Evolutionary conservation across 148 eudicot genomes (phyloP).

Genomic region (Rhododendron vialii): DNA sequence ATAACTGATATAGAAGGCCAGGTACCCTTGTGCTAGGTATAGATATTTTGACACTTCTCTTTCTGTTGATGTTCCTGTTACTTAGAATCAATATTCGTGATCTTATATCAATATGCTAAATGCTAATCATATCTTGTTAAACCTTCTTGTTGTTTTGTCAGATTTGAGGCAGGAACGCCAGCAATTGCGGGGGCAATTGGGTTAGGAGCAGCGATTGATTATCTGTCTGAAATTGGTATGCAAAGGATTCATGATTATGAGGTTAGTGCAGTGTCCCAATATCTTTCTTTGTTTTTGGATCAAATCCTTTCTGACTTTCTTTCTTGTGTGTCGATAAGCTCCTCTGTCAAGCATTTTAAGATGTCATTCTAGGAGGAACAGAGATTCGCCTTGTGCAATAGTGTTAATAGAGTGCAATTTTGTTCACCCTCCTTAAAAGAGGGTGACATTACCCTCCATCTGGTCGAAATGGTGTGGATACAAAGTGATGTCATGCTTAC

Average conservation of each 20-base stretch:
- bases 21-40: not conserved
- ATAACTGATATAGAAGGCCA: not conserved
- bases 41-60: not conserved
- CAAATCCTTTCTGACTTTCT: not conserved
- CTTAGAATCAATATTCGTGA: not conserved
- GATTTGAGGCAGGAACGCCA: conserved; percentile 99
- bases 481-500: no score
- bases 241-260: conserved; percentile 92
- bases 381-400: not conserved
- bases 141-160: conserved; percentile 16
- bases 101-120: not conserved
- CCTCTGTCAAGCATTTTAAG: conserved; percentile 5
- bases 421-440: no score
- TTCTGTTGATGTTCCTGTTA: not conserved
- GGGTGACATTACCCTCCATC: no score
- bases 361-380: not conserved
- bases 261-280: conserved; percentile 30
- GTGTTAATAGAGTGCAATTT: not conserved
- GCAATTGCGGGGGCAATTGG: conserved; percentile 98
- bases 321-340: not conserved
- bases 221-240: conserved; percentile 92
- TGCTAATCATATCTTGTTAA: not conserved
- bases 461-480: no score
- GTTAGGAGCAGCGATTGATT: conserved; percentile 93
- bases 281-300: not conserved